Base-by-base conservation (phyloP, 1,139 yeast species). In the Kodamaea suecica region DNA sequence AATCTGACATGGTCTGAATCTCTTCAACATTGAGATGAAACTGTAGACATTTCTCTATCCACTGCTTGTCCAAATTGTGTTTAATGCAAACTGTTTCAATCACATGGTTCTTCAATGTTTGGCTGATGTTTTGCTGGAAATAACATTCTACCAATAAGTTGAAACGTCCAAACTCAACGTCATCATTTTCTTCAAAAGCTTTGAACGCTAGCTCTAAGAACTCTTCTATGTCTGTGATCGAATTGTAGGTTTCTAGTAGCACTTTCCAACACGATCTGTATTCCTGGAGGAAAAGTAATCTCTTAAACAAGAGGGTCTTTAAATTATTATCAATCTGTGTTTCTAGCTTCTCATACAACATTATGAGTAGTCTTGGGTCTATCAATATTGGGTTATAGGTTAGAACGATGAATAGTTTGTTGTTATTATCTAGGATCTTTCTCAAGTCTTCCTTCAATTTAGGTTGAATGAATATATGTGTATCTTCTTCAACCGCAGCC, bases 161-260 rank as follows among this genome's bases (percentile, higher is more conserved):
- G 40, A 53, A 47, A 2, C 57, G 38, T 0, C 70, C 70, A 30
- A 59, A 48, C 4, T 40, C 33, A 9, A 40, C n/a, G 33, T 57
- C 50, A 26, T 53, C 47, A 27, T 43, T 44, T 6, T 43, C 45
- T 17, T 39, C 37, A 15, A 61, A 45, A 7, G 47, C 47, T 3
- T 38, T 33, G 11, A 53, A 42, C 5, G 63, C 47, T 13, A 52
- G 36, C 12, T 61, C 70, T 19, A 66, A 47, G 23, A 58, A 50
- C 4, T 63, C 71, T 39, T 68, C 73, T 13, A 68, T 44, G 36
- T 67, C 74, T 11, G 53, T 52, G 8, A 69, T 49, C 4, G 70
- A 55, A 12, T 59, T 48, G 15, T 51, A 42, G 3, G 48, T 51
- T n/a, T 55, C 56, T 10, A 54, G 33, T 26, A 61, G 44, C 7